Base-by-base conservation (phyloP, 164 flowering plant genomes). In the Liquidambar formosana region DNA sequence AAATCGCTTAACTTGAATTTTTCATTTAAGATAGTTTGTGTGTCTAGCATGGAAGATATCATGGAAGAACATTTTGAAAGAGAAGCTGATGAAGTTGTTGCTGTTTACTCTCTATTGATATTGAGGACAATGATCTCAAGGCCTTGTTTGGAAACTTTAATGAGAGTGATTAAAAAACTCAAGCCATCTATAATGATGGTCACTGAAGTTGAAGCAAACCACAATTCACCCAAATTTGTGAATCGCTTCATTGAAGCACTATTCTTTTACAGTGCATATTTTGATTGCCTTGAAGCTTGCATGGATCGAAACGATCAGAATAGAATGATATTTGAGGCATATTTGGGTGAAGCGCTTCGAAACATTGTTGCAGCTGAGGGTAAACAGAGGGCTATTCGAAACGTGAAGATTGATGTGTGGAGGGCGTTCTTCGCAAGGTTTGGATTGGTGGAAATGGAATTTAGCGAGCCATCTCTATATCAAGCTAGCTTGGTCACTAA, bases 351-450 rank as follows among this genome's bases (percentile, higher is more conserved):
- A 10, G 82, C 79, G 52, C 78, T 78, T 2, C 19, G 54, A 43
- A 66, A 78, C 60, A 72, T 70, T 0, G 75, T 80, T 1, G 81
- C 77, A 1, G 19, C 54, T 65, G 84, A 83, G 41, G 84, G 77
- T 0, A 16, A 28, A 11, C 77, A 76, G 8, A 76, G 86, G 66
- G 9, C 51, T 2, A 43, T 25, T 5, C n/a, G 86, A 19, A 78
- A 23, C 38, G 84, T 80, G 71, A 74, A 74, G 66, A 72, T 80
- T 0, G 76, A 75, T 9, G 82, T 83, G 4, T 80, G 86, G 86
- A 78, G 82, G 58, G 80, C 76, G 15, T 82, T 76, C 68, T 80
- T 82, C 14, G 61, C 66, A 16, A 71, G 86, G 68, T 82, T 66
- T 51, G 57, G 75, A 45, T 78, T 82, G 86, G 70, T 57, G 71